These are phyloP conservation scores for Aegilops speltoides DNA, from an alignment of 176 grass and related monocot genomes.

Conservation along the genomic window DNA sequence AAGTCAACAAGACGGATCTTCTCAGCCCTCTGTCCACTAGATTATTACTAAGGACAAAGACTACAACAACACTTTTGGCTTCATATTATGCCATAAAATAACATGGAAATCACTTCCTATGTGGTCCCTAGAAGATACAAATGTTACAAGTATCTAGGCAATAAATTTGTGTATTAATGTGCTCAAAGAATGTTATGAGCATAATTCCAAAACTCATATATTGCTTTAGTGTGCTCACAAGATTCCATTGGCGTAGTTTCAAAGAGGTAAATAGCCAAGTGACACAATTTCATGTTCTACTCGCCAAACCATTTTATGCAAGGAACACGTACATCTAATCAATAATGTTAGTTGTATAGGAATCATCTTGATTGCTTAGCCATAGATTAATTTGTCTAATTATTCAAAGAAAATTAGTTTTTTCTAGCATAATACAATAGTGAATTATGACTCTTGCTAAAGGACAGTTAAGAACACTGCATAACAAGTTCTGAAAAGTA, in stretches of 20 bases:
- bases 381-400: conserved; percentile 8
- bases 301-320: not conserved
- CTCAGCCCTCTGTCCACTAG: not conserved
- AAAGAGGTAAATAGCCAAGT: not conserved
- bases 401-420: not conserved
- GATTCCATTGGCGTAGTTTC: not conserved
- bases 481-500: conserved; percentile 6
- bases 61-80: not conserved
- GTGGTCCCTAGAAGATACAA: not conserved
- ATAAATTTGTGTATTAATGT: not conserved
- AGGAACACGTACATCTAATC: not conserved
- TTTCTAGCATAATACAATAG: conserved; percentile 1
- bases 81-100: conserved; percentile 5
- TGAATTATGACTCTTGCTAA: not conserved
- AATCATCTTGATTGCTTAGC: conserved; percentile 6
- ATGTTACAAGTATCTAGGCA: not conserved
- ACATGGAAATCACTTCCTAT: not conserved
- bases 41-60: conserved; percentile 4
- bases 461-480: not conserved
- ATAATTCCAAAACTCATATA: conserved; percentile 1
- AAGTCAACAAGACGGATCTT: conserved; percentile 10
- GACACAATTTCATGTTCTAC: not conserved
- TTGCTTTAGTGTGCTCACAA: not conserved
- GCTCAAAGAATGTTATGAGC: not conserved
- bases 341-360: not conserved